These are phyloP conservation scores for Umbelopsis isabellina DNA, from an alignment of 192 early-diverging fungal genomes.

Conservation along the genomic window DNA sequence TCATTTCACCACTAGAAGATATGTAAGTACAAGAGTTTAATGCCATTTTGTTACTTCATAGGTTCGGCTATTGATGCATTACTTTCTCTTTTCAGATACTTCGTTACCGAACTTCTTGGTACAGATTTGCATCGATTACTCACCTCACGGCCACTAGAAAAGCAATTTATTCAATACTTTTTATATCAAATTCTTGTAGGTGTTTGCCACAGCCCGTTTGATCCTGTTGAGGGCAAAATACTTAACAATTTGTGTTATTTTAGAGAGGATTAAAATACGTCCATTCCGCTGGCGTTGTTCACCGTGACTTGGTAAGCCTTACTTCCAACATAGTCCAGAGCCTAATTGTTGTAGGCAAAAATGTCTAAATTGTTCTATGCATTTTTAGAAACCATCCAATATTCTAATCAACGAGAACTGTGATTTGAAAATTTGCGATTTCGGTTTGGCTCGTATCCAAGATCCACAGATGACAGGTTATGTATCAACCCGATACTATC, in stretches of 20 bases:
- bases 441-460: conserved; percentile 93
- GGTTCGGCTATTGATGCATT: neutral
- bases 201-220: neutral
- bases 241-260: neutral
- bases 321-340: neutral
- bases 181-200: conserved; percentile 91
- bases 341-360: neutral
- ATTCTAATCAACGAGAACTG: conserved; percentile 98
- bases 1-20: conserved; percentile 91
- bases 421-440: conserved; percentile 98
- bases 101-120: conserved; percentile 95
- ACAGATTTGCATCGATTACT: conserved; percentile 95
- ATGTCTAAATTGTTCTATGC: neutral
- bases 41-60: neutral
- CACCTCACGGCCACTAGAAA: conserved; percentile 86
- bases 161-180: conserved; percentile 97
- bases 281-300: conserved; percentile 94
- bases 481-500: conserved; percentile 97
- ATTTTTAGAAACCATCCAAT: conserved; percentile 84
- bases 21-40: conserved; percentile 56
- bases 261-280: conserved; percentile 90
- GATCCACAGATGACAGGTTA: conserved; percentile 98
- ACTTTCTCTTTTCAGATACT: conserved; percentile 63
- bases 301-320: conserved; percentile 81
- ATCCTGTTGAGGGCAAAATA: neutral